Conservation (phyloP, 257 asterid species). For the Nicotiana noctiflora region DNA sequence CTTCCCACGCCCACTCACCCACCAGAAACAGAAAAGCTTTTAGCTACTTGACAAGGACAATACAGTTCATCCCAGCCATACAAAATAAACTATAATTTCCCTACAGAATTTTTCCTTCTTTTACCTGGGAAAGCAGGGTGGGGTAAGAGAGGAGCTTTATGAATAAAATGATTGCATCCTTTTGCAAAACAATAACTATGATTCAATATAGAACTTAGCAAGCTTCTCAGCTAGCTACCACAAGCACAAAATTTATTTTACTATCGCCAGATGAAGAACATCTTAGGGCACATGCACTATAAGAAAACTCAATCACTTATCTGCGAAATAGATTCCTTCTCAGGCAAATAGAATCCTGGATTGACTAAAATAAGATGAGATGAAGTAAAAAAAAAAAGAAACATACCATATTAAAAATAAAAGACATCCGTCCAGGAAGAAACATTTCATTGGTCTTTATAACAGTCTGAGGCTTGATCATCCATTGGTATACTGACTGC, state of each 20-base stretch:
- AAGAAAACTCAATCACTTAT: background rate
- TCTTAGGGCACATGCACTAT: background rate
- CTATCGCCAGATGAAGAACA: background rate
- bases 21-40: background rate
- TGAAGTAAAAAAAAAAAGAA: background rate
- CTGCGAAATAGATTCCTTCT: background rate
- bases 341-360: background rate
- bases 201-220: background rate
- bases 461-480: constrained; percentile 83
- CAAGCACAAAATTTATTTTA: background rate
- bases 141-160: background rate
- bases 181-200: background rate
- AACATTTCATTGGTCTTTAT: constrained; percentile 93
- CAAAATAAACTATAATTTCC: background rate
- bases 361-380: background rate
- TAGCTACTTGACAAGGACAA: background rate
- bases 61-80: background rate
- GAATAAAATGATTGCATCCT: background rate
- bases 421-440: constrained; percentile 98
- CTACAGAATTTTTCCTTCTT: background rate
- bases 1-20: background rate
- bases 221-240: background rate
- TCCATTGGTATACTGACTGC: constrained; percentile 92
- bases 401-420: constrained; percentile 78
- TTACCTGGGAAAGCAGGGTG: background rate